Percentiles rank a stretch among this genome's conserved stretches.
phyloP scores from a whole-genome alignment of 2,329 filamentous ascomycete genomes.

The Fonsecaea pugnacius region DNA sequence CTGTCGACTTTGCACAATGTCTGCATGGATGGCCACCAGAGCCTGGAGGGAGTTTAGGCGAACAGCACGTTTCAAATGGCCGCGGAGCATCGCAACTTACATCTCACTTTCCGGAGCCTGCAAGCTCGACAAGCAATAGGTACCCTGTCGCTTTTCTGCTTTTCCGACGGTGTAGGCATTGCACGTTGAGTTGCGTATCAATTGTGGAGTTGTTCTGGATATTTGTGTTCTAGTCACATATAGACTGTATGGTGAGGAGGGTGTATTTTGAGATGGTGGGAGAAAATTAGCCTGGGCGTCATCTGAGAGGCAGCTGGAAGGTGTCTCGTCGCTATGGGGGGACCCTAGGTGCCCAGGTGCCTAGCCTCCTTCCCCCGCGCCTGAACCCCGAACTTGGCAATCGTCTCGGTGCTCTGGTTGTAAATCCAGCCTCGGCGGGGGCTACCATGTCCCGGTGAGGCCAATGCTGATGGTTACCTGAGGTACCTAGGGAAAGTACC shows the following conservation, averaged over 20 bases:
- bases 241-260: not conserved
- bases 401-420: not conserved
- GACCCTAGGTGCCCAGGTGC: too few relatives aligned
- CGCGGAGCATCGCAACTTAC: constrained; percentile 1
- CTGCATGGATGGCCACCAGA: constrained; percentile 17
- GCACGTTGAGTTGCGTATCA: not conserved
- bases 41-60: not conserved
- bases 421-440: not conserved
- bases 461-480: not conserved
- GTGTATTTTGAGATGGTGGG: not conserved
- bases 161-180: not conserved
- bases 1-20: constrained; percentile 13
- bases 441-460: not conserved
- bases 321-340: too few relatives aligned
- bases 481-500: too few relatives aligned
- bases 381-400: not conserved
- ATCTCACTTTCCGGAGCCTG: constrained; percentile 19
- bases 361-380: not conserved
- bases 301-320: not conserved
- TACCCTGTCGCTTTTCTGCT: constrained; percentile 4
- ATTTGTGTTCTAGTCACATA: not conserved
- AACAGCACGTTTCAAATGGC: not conserved
- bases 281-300: not conserved
- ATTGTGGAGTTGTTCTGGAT: not conserved
- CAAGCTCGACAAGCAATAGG: constrained; percentile 20